Evolutionary conservation across 2,329 filamentous ascomycete genomes (phyloP), one percentile per base, ranked within the genome.

Genomic region (Phyllosticta citrichinensis): DNA sequence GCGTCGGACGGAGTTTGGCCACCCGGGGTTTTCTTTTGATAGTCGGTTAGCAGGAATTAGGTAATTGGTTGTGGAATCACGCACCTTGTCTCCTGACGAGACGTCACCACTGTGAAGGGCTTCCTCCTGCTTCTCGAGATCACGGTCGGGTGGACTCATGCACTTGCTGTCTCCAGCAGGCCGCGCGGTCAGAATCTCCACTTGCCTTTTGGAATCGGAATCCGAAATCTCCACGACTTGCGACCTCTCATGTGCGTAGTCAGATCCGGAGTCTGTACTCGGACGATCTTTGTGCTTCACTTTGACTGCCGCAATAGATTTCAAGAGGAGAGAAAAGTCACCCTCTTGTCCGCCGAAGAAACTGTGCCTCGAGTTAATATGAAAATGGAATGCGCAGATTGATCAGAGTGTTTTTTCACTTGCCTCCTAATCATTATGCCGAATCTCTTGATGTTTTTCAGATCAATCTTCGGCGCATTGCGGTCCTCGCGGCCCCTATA

Each of bases 401-500:
- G 53, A 56, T 12, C 55, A 64, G 14, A 10, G 22, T 5, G n/a
- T 9, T 12, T 12, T 11, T 12, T 5, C 3, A 69, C 76, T 62
- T 73, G 90, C 89, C 89, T 94, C 70, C 90, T 77, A 79, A 88
- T 88, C 89, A 94, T 92, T 62, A 94, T 78, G 57, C 85, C 86
- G 30, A 93, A 76, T 55, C 87, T 79, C 73, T 83, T 87, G 50
- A 94, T 77, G 52, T 77, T 76, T 55, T 76, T 77, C 64, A 81
- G 67, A 66, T 91, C 77, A 65, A 94, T 70, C 5, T 81, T 78
- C 61, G 78, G 71, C 0, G 82, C 82, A 73, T 87, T 84, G 19
- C 80, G 74, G 69, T 83, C 80, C 63, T 85, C 79, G 67, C 80
- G 83, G 0, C 90, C 90, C 3, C 89, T 79, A 72, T 91, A 94